A percentile compares a stretch with the other conserved stretches of the same genome.
phyloP scores from a whole-genome alignment of 306 rosid genomes.

The Cicer judaicum region DNA sequence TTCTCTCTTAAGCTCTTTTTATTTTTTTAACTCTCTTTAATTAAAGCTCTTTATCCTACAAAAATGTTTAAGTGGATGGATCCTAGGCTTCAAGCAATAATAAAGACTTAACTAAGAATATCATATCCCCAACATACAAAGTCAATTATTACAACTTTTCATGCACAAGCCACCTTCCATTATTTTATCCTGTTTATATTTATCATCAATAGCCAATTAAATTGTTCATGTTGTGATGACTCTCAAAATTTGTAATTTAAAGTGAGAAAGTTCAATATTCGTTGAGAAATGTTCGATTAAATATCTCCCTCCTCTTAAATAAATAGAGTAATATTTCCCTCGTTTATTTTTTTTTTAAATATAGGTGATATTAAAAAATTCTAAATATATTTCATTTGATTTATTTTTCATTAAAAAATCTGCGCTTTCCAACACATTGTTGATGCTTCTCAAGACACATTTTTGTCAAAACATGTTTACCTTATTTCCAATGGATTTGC shows the following conservation, averaged over 20 bases:
- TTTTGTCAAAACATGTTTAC: neutral
- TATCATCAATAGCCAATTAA: conserved; percentile 19
- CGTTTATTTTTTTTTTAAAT: too few species aligned
- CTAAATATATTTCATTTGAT: conserved; percentile 37
- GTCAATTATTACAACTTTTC: conserved; percentile 50
- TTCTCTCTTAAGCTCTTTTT: conserved; percentile 13
- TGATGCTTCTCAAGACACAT: neutral
- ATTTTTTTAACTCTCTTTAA: conserved; percentile 11
- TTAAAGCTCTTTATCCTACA: conserved; percentile 30
- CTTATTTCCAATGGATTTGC: neutral
- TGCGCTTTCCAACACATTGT: neutral
- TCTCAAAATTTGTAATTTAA: neutral
- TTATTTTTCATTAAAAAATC: neutral
- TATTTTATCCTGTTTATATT: conserved; percentile 21
- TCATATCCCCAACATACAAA: neutral
- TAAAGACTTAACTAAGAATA: conserved; percentile 37
- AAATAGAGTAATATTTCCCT: too few species aligned
- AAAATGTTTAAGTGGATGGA: conserved; percentile 39
- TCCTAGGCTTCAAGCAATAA: conserved; percentile 46
- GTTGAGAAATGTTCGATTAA: neutral
- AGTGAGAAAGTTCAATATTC: neutral
- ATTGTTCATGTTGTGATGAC: neutral
- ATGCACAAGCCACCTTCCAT: conserved; percentile 40
- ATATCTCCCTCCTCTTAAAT: neutral
- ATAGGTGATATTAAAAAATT: conserved; percentile 22